Conservation (phyloP, 371 early-diverging fungal genomes). For the Circinella umbellata region DNA sequence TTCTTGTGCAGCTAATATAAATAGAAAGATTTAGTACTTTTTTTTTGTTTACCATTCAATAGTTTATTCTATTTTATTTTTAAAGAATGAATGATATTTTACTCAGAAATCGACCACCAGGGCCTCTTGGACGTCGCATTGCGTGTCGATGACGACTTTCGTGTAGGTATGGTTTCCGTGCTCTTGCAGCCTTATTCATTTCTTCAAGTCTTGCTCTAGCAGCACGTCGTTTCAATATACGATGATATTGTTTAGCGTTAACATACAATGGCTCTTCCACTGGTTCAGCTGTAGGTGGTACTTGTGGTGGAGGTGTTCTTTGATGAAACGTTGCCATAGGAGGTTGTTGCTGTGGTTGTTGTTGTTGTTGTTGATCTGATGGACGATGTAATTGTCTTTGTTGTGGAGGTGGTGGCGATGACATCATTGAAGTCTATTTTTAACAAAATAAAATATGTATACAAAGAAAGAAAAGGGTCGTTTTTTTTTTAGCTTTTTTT, state of each 20-base stretch:
- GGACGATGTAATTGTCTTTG: slow-evolving; percentile 3
- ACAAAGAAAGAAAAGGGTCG: too few species aligned
- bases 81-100: neutral
- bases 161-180: slow-evolving; percentile 89
- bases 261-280: slow-evolving; percentile 89
- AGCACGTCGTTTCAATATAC: slow-evolving; percentile 88
- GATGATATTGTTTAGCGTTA: slow-evolving; percentile 92
- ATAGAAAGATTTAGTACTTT: neutral
- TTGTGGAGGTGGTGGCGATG: slow-evolving; percentile 9
- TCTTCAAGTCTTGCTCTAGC: slow-evolving; percentile 76
- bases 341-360: slow-evolving; percentile 1
- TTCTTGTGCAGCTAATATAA: slow-evolving; percentile 55
- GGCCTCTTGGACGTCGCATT: slow-evolving; percentile 94
- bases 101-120: slow-evolving; percentile 89
- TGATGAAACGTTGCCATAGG: neutral
- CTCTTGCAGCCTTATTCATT: slow-evolving; percentile 60
- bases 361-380: neutral
- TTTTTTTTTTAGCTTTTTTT: too few species aligned
- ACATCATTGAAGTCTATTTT: slow-evolving; percentile 14
- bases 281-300: neutral
- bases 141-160: slow-evolving; percentile 98
- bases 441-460: too few species aligned
- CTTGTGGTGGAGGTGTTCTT: neutral
- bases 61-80: too few species aligned
- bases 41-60: neutral